A percentile compares a stretch with the other conserved stretches of the same genome.
Conservation (phyloP, 768 basidiomycete species). For the Boletus fagicola region DNA sequence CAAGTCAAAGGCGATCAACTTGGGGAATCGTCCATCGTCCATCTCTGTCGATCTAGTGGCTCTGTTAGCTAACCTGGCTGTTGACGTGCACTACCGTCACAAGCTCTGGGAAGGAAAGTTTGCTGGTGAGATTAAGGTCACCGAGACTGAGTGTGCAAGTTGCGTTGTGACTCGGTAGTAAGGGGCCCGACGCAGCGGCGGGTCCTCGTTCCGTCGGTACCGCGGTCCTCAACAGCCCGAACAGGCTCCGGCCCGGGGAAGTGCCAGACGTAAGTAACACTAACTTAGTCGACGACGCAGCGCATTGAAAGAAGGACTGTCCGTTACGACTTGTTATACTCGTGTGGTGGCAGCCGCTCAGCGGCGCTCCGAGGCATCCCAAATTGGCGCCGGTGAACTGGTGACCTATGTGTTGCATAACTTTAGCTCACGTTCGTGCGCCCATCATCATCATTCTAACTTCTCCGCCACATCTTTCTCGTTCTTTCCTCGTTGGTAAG, state of each 20-base stretch:
- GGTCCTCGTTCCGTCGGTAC: too few species aligned
- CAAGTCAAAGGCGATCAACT: slow-evolving; percentile 76
- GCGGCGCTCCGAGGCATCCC: background rate
- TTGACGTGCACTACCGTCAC: background rate
- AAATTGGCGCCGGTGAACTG: background rate
- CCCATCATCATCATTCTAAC: background rate
- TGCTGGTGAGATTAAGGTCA: background rate
- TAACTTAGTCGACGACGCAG: background rate
- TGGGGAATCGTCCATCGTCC: slow-evolving; percentile 43
- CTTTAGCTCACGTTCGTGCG: background rate
- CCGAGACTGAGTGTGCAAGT: background rate
- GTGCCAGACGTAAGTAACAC: background rate
- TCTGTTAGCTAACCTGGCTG: background rate
- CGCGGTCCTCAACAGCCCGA: background rate
- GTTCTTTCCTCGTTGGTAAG: background rate
- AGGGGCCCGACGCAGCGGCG: background rate
- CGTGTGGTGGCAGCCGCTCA: background rate
- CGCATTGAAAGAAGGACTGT: background rate
- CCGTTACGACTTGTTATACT: background rate
- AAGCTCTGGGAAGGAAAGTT: background rate
- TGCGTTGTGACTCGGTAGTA: background rate
- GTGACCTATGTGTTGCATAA: background rate
- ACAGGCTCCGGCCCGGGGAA: background rate
- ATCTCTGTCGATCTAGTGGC: slow-evolving; percentile 2
- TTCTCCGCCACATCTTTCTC: background rate